Conservation (phyloP, 2,329 filamentous ascomycete genomes). For the Chaetomium olivaceum region DNA sequence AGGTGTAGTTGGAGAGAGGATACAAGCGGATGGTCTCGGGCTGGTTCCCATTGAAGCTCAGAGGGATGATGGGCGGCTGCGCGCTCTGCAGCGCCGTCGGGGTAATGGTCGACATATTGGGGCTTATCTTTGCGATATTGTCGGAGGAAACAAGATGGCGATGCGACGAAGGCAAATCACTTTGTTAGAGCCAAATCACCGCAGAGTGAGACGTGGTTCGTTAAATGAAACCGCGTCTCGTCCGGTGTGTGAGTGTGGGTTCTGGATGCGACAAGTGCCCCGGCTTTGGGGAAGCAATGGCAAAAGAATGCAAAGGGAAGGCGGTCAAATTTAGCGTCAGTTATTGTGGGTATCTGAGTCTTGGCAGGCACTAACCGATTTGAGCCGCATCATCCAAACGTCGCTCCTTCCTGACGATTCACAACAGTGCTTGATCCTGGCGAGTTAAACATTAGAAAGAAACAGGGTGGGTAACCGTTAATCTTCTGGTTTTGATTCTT, state of each 20-base stretch:
- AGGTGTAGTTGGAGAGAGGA: constrained; percentile 97
- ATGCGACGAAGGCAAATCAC: background rate
- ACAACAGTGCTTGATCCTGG: background rate
- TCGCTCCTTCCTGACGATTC: background rate
- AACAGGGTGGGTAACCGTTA: no score
- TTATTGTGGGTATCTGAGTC: background rate
- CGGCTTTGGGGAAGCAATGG: background rate
- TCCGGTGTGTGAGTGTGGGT: background rate
- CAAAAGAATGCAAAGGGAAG: background rate
- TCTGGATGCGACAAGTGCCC: background rate
- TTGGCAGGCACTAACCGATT: background rate
- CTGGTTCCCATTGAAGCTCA: constrained; percentile 85
- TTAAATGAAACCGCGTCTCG: background rate
- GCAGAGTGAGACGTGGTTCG: background rate
- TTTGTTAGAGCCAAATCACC: background rate
- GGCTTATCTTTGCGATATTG: background rate
- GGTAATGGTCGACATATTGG: constrained; percentile 81
- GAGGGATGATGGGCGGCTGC: constrained; percentile 74
- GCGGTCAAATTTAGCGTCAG: background rate
- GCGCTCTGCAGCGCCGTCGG: constrained; percentile 72
- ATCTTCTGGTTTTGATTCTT: no score
- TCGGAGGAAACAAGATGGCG: background rate
- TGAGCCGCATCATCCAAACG: background rate
- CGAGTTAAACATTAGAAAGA: background rate
- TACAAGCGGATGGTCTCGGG: constrained; percentile 87